Evolutionary conservation across 148 eudicot genomes (phyloP), one percentile per base, ranked within the genome.

Genomic region (Camellia granthamiana): DNA sequence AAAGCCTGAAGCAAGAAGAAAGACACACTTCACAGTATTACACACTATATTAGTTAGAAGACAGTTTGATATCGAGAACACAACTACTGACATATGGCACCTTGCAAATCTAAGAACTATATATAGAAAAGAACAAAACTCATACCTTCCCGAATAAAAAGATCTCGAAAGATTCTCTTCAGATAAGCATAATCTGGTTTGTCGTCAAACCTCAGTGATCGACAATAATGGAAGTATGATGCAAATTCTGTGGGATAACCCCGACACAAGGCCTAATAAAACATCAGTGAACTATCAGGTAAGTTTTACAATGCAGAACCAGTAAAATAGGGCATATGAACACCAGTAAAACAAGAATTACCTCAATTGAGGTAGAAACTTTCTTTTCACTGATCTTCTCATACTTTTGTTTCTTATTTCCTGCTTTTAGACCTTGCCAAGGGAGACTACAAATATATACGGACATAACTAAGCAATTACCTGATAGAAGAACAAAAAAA

Each of bases 371-470:
- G 2, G 97, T 92, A 54, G 91, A 85, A 67, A 92, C 97, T 82
- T 92, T 92, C 84, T 91, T 92, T 89, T 92, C 97, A 85, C 97
- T 90, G 70, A 92, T 92, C 80, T 86, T 90, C 66, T 92, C 97
- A 75, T 92, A 92, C 86, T 92, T 92, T 55, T 92, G 97, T 81
- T 92, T 92, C 89, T 92, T 92, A 69, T 78, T 92, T 76, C 97
- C 97, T n/a, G 94, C 97, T 87, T 89, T 92, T 78, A 92, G 87
- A 70, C 97, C 97, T 86, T 92, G 97, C 97, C 97, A 92, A 2
- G 97, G 97, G 79, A 92, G 97, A 86, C 97, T 92, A 84, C 74
- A 74, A 38, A 84, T 19, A 80, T 49, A 7, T 16, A 78, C 54
- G 62, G 66, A 81, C 78, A 64, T 51, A 76, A 75, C 51, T 81